Evolutionary conservation across 2,329 filamentous ascomycete genomes (phyloP).

Genomic region (Orbilia ellipsospora): DNA sequence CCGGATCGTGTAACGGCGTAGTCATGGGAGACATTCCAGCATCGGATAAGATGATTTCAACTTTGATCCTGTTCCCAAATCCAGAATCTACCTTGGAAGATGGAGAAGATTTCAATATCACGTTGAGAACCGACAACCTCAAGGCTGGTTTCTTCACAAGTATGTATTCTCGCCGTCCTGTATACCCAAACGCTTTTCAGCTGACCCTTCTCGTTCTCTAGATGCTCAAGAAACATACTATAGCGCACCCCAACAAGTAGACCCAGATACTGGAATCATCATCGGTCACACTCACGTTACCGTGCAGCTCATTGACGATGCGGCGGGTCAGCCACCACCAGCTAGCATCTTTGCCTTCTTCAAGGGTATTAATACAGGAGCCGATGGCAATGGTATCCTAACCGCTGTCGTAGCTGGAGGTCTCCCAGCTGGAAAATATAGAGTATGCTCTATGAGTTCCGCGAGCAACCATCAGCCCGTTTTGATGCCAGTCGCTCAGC

Average conservation of each 20-base stretch:
- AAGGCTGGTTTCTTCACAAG: slow-evolving; percentile 71
- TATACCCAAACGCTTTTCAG: neutral
- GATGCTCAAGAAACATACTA: slow-evolving; percentile 72
- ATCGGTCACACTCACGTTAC: slow-evolving; percentile 72
- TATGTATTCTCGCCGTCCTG: slow-evolving; percentile 4
- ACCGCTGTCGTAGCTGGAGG: slow-evolving; percentile 69
- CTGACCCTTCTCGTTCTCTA: neutral
- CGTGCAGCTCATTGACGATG: slow-evolving; percentile 67
- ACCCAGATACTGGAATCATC: slow-evolving; percentile 65
- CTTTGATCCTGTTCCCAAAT: slow-evolving; percentile 68
- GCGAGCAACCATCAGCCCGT: slow-evolving; percentile 75
- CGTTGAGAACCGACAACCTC: slow-evolving; percentile 69
- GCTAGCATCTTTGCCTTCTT: slow-evolving; percentile 71
- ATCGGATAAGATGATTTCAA: slow-evolving; percentile 70
- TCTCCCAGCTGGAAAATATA: slow-evolving; percentile 73
- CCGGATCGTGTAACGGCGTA: slow-evolving; percentile 74
- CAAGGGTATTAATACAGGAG: slow-evolving; percentile 74
- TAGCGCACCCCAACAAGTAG: slow-evolving; percentile 69
- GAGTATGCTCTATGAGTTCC: slow-evolving; percentile 73
- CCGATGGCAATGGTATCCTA: slow-evolving; percentile 69
- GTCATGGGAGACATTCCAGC: slow-evolving; percentile 71
- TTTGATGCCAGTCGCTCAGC: slow-evolving; percentile 74
- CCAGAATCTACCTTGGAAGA: slow-evolving; percentile 66
- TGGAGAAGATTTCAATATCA: slow-evolving; percentile 68
- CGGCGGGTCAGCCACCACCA: slow-evolving; percentile 62